A percentile compares a stretch with the other conserved stretches of the same genome.
These are phyloP conservation scores for Lotus japonicus DNA, from an alignment of 306 rosid genomes.

Conservation along the genomic window DNA sequence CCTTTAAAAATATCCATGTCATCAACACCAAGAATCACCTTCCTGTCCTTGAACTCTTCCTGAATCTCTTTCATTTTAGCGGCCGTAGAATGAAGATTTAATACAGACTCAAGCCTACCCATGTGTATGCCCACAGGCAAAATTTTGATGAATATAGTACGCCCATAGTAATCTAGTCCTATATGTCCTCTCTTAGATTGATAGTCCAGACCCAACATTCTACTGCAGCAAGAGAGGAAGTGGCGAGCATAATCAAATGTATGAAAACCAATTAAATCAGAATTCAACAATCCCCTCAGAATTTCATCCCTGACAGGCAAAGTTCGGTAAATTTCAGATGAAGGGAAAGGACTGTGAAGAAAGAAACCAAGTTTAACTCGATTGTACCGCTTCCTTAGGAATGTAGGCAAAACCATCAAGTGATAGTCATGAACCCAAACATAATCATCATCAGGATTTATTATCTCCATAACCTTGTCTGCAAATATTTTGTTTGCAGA, in stretches of 20 bases:
- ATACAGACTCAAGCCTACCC: slow-evolving; percentile 64
- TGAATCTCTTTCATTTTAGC: slow-evolving; percentile 60
- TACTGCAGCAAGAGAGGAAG: slow-evolving; percentile 81
- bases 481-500: slow-evolving; percentile 77
- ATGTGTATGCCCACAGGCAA: slow-evolving; percentile 82
- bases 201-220: slow-evolving; percentile 80
- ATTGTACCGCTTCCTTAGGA: slow-evolving; percentile 54
- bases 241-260: slow-evolving; percentile 89
- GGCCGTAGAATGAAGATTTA: slow-evolving; percentile 55
- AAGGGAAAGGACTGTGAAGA: slow-evolving; percentile 80
- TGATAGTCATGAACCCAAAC: slow-evolving; percentile 87
- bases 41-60: slow-evolving; percentile 53
- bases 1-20: slow-evolving; percentile 86
- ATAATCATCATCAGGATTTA: slow-evolving; percentile 70
- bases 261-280: slow-evolving; percentile 76
- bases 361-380: slow-evolving; percentile 76
- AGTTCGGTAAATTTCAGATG: slow-evolving; percentile 74
- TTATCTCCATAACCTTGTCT: slow-evolving; percentile 73
- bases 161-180: slow-evolving; percentile 76
- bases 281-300: slow-evolving; percentile 62
- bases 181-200: slow-evolving; percentile 79
- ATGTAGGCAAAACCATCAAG: slow-evolving; percentile 74
- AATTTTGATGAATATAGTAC: slow-evolving; percentile 66
- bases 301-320: slow-evolving; percentile 74
- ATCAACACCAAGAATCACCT: slow-evolving; percentile 53